Base-by-base conservation (phyloP, 305 asterid genomes). In the Fraxinus paxiana region DNA sequence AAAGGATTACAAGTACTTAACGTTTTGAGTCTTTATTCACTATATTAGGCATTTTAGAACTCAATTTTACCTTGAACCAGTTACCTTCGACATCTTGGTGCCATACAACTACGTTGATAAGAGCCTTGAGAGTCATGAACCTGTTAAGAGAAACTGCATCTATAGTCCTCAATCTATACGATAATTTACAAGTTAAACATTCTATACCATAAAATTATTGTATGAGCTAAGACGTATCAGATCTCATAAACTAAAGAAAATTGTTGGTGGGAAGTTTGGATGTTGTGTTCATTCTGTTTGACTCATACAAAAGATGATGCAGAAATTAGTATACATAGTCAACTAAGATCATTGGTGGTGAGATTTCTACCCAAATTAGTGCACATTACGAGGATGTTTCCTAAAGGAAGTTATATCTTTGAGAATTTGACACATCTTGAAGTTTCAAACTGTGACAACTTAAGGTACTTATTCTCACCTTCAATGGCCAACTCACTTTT, bases 401-500 rank as follows among this genome's bases (percentile, higher is more conserved):
- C 59, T 20, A 17, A 33, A 41, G 80, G 76, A 81, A 75, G 46
- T 81, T 67, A 43, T 2, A 37, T 61, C 48, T 75, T 75, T 20
- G 56, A 26, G 31, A 73, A 41, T 61, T 74, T 73, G 59, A 37
- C 30, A 74, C 2, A 33, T 51, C 9, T 51, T n/a, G 63, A 51
- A 51, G 24, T 17, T n/a, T 51, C 63, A n/a, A 51, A 51, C 7
- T 51, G 24, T 51, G 63, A 51, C 63, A 51, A 51, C 10, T 51
- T 51, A 51, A 51, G 24, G 2, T 51, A n/a, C 10, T 51, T n/a
- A 51, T 17, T 51, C 63, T n/a, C 24, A 17, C 22, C 9, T 51
- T 51, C 63, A 51, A 51, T 17, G 10, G 24, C 24, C 24, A 51
- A n/a, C 22, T 51, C 61, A 15, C 9, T 51, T n/a, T 20, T n/a